Base-by-base conservation (phyloP, 1,139 yeast species). In the Blastobotrys raffinosifermentans region DNA sequence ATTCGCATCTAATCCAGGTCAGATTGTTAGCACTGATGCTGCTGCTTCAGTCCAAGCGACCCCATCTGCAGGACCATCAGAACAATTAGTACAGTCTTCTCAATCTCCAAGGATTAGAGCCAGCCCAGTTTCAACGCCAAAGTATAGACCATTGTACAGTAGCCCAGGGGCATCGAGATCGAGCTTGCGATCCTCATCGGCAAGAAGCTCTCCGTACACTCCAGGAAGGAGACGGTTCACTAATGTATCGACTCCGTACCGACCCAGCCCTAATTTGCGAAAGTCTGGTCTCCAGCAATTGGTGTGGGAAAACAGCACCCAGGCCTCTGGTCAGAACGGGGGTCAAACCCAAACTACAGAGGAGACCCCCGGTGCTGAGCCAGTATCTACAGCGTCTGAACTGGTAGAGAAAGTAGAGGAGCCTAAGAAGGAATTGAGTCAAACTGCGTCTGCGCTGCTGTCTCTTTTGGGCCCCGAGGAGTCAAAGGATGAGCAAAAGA, bases 381-480 rank as follows among this genome's bases (percentile, higher is more conserved):
- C 4, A 4, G 21, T 18, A 10, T 19, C 36, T 14, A 26, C 7
- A 19, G 11, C 19, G 13, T 2, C 26, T 14, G 18, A 19, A 4
- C 18, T 9, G 5, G 21, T 26, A 18, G 9, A 13, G 15, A 13
- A 21, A 15, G 29, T 16, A 15, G 29, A 33, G 23, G 15, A 35
- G 47, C 40, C 38, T 17, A 14, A 40, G 16, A 61, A 64, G 44
- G 63, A 61, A 32, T 53, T 77, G 45, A 81, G 87, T 52, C 70
- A 69, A 37, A 73, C 91, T 0, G 94, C 93, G 0, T 68, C 75
- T 32, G 73, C 83, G 0, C 63, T 83, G 32, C 64, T 82, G 37
- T 73, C 82, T 4, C 69, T 82, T 32, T 61, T 83, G 34, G 84
- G 79, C 13, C 46, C 36, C 45, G 70, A 67, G 9, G 52, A 48